phyloP scores from a whole-genome alignment of 106 monocot species.

The Ottelia alismoides region DNA sequence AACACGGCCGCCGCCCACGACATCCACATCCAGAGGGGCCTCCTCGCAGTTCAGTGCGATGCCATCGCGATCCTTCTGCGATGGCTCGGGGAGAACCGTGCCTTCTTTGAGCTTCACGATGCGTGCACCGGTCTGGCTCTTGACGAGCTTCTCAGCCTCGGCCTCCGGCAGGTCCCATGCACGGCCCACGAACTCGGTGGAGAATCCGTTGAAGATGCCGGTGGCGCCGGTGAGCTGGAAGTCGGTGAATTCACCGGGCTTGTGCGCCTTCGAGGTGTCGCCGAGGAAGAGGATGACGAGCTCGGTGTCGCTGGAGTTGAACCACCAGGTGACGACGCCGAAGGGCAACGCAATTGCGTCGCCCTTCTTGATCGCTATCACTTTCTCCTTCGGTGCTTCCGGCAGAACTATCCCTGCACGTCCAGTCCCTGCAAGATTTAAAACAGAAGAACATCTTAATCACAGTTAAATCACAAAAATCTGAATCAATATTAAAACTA shows the following conservation, averaged over 20 bases:
- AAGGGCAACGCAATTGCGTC: background rate
- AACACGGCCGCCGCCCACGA: too few relatives aligned
- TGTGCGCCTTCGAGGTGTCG: constrained; percentile 4
- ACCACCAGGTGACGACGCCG: constrained; percentile 1
- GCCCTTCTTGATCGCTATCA: constrained; percentile 1
- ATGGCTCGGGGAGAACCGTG: too few relatives aligned
- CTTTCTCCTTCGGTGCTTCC: background rate
- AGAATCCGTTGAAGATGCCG: background rate
- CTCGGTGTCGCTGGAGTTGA: constrained; percentile 1
- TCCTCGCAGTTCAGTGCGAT: too few relatives aligned
- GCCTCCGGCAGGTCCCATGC: constrained; percentile 2
- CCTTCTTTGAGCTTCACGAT: too few relatives aligned
- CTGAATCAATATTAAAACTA: too few relatives aligned
- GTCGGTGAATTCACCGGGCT: constrained; percentile 1
- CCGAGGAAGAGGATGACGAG: constrained; percentile 3
- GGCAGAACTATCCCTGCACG: background rate
- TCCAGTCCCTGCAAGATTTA: background rate
- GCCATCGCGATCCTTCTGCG: too few relatives aligned
- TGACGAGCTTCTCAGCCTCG: background rate
- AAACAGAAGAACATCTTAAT: background rate
- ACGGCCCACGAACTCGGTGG: background rate
- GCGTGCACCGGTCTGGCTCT: too few relatives aligned
- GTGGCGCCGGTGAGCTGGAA: background rate
- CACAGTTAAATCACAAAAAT: background rate
- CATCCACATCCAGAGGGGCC: too few relatives aligned